Base-by-base conservation (phyloP, 257 asterid species). In the Gynochthodes officinalis region DNA sequence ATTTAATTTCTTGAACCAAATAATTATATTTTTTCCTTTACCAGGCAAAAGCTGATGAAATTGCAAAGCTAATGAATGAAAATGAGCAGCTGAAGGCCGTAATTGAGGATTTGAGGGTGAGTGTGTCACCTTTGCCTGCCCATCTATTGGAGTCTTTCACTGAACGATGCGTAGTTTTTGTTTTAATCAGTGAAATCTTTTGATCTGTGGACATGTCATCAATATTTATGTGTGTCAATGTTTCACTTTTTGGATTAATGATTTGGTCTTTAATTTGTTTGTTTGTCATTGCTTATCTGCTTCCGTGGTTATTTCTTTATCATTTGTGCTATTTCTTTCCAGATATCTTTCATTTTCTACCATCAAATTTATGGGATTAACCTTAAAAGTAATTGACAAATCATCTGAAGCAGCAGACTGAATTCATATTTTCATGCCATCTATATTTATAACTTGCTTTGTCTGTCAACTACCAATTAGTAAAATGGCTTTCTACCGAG, bases 41-140 rank as follows among this genome's bases (percentile, higher is more conserved):
- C 78, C 83, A 93, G 98, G 90, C 93, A 73, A 93, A 93, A 84
- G 98, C 98, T 79, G 96, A 93, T 86, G 98, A 93, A 82, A 87
- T 93, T 74, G 89, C 98, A 50, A 93, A 84, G 73, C 73, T 93
- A 89, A 90, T 89, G 96, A 89, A 85, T 75, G 96, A 93, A 79
- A 93, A 93, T 25, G 97, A 93, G 90, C 97, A 87, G 82, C 80
- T 89, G 76, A 90, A 89, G 83, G 76, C 86, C 72, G 80, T 82
- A 42, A 82, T 82, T 72, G 94, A 88, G 77, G 96, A 93, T 70
- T 76, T 86, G 54, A 78, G 86, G 81, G 97, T 92, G 78, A 78
- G 97, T 73, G 43, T 58, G 61, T 57, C 13, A 18, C 30, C 23
- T 37, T 42, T 39, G 39, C 39, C 37, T 23, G 23, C 66, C 40